Evolutionary conservation across 176 grass and related monocot genomes (phyloP).

Genomic region (Eleusine indica): DNA sequence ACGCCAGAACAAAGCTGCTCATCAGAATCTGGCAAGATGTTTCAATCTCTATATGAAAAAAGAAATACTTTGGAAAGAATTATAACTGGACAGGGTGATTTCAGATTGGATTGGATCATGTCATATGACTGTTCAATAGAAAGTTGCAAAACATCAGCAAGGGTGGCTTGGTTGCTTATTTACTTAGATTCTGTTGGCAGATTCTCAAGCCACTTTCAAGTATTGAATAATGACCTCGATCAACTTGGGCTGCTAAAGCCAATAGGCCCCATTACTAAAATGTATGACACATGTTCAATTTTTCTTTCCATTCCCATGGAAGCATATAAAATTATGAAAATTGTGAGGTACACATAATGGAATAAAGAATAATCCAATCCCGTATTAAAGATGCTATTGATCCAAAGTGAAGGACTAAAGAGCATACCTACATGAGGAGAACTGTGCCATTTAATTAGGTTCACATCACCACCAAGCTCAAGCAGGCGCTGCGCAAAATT

Average conservation of each 20-base stretch:
- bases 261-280: background rate
- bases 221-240: background rate
- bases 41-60: background rate
- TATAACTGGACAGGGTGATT: background rate
- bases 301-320: background rate
- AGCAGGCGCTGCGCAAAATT: slow-evolving; percentile 66
- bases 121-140: background rate
- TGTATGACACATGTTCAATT: background rate
- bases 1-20: slow-evolving; percentile 8
- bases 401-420: background rate
- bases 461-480: slow-evolving; percentile 77
- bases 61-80: background rate
- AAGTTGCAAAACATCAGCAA: slow-evolving; percentile 2
- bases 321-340: background rate
- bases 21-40: background rate
- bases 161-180: background rate
- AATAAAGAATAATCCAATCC: background rate
- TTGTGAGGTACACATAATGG: background rate
- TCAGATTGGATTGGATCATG: background rate
- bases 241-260: background rate
- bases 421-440: slow-evolving; percentile 85
- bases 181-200: background rate
- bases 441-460: slow-evolving; percentile 74
- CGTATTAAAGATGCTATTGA: background rate
- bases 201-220: background rate